Conservation (phyloP, 129 eudicot species). For the Saposhnikovia divaricata region DNA sequence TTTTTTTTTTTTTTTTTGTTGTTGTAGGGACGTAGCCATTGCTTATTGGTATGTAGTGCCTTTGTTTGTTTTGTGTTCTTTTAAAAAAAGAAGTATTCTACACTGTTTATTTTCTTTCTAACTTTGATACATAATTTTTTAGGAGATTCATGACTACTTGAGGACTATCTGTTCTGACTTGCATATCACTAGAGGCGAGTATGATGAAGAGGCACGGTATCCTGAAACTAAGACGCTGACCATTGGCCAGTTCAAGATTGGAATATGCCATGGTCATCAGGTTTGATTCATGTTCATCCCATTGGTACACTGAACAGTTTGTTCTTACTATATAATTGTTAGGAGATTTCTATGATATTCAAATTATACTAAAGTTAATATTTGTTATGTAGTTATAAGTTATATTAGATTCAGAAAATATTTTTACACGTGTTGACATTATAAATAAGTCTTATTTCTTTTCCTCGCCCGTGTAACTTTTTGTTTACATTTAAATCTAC, state of each 20-base stretch:
- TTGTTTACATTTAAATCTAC: neutral
- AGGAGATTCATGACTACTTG: constrained; percentile 98
- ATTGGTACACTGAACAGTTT: neutral
- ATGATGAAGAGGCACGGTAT: constrained; percentile 91
- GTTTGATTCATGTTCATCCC: constrained; percentile 24
- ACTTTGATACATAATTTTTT: neutral
- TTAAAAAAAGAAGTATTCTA: neutral
- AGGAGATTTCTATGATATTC: neutral
- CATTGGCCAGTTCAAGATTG: constrained; percentile 96
- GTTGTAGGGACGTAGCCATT: neutral
- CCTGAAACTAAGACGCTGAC: constrained; percentile 88
- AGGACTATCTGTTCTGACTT: constrained; percentile 83
- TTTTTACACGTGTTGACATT: neutral
- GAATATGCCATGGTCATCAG: constrained; percentile 99
- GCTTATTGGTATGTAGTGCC: neutral
- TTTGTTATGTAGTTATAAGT: neutral
- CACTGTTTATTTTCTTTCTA: neutral
- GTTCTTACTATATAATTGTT: neutral
- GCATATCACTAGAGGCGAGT: constrained; percentile 94
- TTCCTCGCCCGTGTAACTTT: neutral
- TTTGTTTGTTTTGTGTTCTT: neutral
- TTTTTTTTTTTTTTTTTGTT: neutral
- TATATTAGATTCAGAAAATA: neutral
- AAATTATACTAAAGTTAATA: neutral
- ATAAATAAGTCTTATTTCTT: neutral